phyloP scores from a whole-genome alignment of 345 rosid genomes.

The Ricinus communis region DNA sequence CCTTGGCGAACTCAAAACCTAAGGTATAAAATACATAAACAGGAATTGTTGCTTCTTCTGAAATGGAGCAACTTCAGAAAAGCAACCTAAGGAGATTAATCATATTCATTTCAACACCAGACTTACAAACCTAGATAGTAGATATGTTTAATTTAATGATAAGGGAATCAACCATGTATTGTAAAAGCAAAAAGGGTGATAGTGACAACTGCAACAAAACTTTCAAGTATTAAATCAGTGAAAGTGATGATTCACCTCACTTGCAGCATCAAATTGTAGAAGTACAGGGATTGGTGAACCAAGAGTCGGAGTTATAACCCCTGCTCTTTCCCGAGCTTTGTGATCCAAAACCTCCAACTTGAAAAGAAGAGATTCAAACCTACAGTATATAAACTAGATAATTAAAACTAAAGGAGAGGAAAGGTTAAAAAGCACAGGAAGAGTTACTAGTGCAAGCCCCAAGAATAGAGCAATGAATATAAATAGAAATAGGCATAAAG shows the following conservation, averaged over 20 bases:
- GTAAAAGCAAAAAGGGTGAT: neutral
- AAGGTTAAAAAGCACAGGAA: neutral
- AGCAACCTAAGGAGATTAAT: too few species aligned
- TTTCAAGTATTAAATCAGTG: constrained; percentile 8
- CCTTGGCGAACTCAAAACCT: too few species aligned
- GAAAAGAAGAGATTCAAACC: constrained; percentile 80
- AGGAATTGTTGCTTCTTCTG: too few species aligned
- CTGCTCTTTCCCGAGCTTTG: constrained; percentile 95
- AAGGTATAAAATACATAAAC: too few species aligned
- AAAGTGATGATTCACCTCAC: constrained; percentile 59
- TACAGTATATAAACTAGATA: constrained; percentile 21
- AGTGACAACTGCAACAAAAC: neutral
- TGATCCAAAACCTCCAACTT: constrained; percentile 97
- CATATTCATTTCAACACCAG: too few species aligned
- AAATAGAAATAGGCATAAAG: neutral
- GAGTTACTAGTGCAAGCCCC: neutral
- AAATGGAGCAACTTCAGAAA: too few species aligned
- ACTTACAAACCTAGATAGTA: too few species aligned
- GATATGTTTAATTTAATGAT: too few species aligned
- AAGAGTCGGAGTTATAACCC: constrained; percentile 79
- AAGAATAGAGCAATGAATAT: neutral
- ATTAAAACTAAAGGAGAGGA: neutral
- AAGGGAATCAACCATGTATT: too few species aligned
- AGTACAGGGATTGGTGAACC: constrained; percentile 82
- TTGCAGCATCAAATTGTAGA: constrained; percentile 79